These are phyloP conservation scores for Colletotrichum graminicola DNA, from an alignment of 2,329 filamentous ascomycete species.

Conservation along the genomic window DNA sequence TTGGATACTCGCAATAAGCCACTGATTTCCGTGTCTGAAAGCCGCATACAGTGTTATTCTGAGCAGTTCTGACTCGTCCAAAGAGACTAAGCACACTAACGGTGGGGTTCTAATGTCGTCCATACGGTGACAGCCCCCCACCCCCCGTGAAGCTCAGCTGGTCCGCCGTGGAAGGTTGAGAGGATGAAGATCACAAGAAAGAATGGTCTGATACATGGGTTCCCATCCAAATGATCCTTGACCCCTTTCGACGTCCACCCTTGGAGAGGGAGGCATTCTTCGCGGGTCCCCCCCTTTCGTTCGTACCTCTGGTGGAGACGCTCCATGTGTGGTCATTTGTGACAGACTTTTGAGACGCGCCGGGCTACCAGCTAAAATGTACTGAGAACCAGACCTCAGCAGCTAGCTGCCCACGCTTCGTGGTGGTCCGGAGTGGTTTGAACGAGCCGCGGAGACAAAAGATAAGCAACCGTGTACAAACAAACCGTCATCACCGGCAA, in stretches of 20 bases:
- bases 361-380: slow-evolving; percentile 2
- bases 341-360: slow-evolving; percentile 24
- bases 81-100: background rate
- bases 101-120: background rate
- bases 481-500: background rate
- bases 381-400: background rate
- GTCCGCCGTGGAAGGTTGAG: background rate
- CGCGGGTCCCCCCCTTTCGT: background rate
- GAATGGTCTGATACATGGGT: background rate
- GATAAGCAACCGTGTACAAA: background rate
- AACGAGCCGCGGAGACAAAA: background rate
- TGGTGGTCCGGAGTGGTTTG: slow-evolving; percentile 17
- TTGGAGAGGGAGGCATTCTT: slow-evolving; percentile 1
- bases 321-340: slow-evolving; percentile 30
- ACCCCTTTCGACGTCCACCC: slow-evolving; percentile 5
- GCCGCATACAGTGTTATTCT: background rate
- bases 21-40: background rate
- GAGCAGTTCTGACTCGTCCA: background rate
- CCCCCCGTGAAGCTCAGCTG: background rate
- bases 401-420: slow-evolving; percentile 9
- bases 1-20: background rate
- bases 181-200: background rate
- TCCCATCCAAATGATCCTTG: background rate
- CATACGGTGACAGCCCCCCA: slow-evolving; percentile 1
- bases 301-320: slow-evolving; percentile 25